Base-by-base conservation (phyloP, 192 early-diverging fungal genomes). In the Backusella luteola region DNA sequence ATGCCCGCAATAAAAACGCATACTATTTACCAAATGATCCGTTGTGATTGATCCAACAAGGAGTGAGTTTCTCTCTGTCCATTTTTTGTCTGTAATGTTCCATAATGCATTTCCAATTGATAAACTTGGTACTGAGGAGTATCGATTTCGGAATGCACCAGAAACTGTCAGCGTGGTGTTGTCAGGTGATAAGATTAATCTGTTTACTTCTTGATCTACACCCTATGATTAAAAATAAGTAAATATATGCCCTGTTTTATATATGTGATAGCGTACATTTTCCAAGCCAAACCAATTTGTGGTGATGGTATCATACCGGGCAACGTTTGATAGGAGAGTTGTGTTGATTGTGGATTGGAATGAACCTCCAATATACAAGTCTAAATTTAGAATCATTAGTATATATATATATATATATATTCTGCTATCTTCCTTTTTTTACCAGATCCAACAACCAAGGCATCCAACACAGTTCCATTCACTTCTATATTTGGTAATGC, bases 291-390 rank as follows among this genome's bases (percentile, higher is more conserved):
- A 46, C 77, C 77, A 79, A 14, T 29, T 21, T 5, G 38, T 68
- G 14, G 17, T 52, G 3, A 17, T 7, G 1, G 63, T 44, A 52
- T 81, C 71, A 34, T 74, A 77, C 5, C 46, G 15, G 6, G 75
- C 80, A 19, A 75, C 34, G 42, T 77, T 38, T 19, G 59, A 67
- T 5, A 77, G 23, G 8, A 36, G 36, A 21, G 35, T 6, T 4
- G 41, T 59, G n/a, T 34, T 71, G 11, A 73, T 4, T 7, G 56
- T 73, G 12, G 53, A 67, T 67, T 68, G 67, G 9, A 67, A 68
- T 4, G 26, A 46, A 9, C 80, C 80, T 39, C 80, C 80, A 15
- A 77, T 73, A 71, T 71, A 81, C 9, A 81, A 34, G 49, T 59
- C 77, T 73, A 81, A 38, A 32, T 32, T 32, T 32, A 32, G 32